These are phyloP conservation scores for Chalciporus sphaerocephalus DNA, from an alignment of 768 basidiomycete species.

Conservation along the genomic window DNA sequence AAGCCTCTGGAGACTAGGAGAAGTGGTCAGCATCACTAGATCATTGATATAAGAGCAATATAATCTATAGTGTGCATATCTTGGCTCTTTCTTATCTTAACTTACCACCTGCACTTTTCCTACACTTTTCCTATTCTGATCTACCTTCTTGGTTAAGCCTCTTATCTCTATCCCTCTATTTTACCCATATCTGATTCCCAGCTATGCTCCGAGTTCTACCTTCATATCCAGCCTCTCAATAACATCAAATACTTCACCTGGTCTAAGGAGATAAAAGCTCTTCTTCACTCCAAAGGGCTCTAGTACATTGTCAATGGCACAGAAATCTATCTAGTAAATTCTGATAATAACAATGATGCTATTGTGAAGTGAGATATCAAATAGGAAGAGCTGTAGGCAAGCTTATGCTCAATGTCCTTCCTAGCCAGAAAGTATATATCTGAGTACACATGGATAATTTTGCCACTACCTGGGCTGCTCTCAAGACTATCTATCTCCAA, in stretches of 20 bases:
- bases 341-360: background rate
- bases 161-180: too few species aligned
- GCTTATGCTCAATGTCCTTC: background rate
- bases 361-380: background rate
- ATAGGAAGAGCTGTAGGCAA: slow-evolving; percentile 2
- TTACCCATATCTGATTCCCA: too few species aligned
- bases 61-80: too few species aligned
- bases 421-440: slow-evolving; percentile 1
- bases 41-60: too few species aligned
- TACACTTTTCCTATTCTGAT: too few species aligned
- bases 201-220: too few species aligned
- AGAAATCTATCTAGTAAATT: background rate
- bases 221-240: background rate
- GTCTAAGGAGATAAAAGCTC: slow-evolving; percentile 4
- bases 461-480: background rate
- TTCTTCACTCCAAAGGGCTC: slow-evolving; percentile 5
- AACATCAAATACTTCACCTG: slow-evolving; percentile 3
- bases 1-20: too few species aligned
- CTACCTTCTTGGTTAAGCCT: too few species aligned
- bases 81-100: too few species aligned
- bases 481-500: background rate
- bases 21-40: too few species aligned
- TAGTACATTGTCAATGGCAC: slow-evolving; percentile 1
- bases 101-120: too few species aligned
- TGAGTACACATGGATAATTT: slow-evolving; percentile 1